Evolutionary conservation across 1,284 basidiomycete species (phyloP).

Genomic region (Garcileccinum viscosum): DNA sequence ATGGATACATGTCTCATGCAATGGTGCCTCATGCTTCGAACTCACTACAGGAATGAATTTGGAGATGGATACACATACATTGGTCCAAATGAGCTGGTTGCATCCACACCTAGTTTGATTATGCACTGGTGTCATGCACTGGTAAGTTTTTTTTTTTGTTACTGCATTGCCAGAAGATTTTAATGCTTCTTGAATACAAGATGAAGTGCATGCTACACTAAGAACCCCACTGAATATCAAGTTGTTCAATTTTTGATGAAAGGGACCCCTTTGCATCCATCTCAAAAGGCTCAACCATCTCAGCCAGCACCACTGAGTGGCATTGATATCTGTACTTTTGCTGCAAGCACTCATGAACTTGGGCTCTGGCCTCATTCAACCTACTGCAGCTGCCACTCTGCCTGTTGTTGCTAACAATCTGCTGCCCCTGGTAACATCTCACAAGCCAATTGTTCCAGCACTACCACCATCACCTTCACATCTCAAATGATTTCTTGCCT

Average conservation of each 20-base stretch:
- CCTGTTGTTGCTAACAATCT: no score
- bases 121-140: neutral
- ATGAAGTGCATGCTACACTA: conserved; percentile 4
- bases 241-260: neutral
- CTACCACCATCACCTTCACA: neutral
- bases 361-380: no score
- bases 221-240: neutral
- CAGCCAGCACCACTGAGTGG: neutral
- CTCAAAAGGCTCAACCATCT: neutral
- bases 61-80: neutral
- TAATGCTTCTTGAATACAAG: neutral
- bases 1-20: neutral
- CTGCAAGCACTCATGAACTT: no score
- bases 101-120: neutral
- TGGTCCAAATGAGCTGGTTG: neutral
- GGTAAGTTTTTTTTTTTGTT: neutral
- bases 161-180: neutral
- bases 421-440: no score
- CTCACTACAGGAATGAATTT: neutral
- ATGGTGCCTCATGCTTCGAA: neutral
- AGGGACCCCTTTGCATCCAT: neutral
- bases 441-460: no score
- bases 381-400: no score
- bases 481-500: neutral
- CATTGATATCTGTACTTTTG: no score